phyloP scores from a whole-genome alignment of 2,329 filamentous ascomycete genomes.

The Exophiala calicioides region DNA sequence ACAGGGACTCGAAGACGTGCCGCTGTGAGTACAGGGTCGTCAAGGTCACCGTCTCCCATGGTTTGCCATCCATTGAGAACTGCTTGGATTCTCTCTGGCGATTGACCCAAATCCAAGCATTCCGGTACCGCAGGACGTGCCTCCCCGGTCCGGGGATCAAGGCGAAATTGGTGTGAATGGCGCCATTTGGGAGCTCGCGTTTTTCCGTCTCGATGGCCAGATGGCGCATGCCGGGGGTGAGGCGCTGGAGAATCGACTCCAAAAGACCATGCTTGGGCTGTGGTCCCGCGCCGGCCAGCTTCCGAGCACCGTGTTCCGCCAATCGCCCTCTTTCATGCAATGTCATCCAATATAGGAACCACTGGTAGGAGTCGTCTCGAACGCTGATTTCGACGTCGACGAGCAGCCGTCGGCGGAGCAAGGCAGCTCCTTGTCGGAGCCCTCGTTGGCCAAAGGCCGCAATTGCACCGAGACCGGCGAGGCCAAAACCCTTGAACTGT shows the following conservation, averaged over 20 bases:
- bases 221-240: slow-evolving; percentile 63
- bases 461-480: slow-evolving; percentile 82
- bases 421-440: slow-evolving; percentile 67
- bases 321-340: slow-evolving; percentile 69
- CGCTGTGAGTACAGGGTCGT: slow-evolving; percentile 89
- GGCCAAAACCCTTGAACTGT: slow-evolving; percentile 69
- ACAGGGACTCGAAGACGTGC: slow-evolving; percentile 86
- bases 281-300: slow-evolving; percentile 38
- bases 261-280: slow-evolving; percentile 43
- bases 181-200: slow-evolving; percentile 64
- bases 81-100: slow-evolving; percentile 69
- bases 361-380: slow-evolving; percentile 88
- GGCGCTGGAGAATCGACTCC: slow-evolving; percentile 56
- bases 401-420: slow-evolving; percentile 80
- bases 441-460: slow-evolving; percentile 79
- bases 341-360: slow-evolving; percentile 93
- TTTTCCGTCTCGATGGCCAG: slow-evolving; percentile 66
- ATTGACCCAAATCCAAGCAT: slow-evolving; percentile 83
- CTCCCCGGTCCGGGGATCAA: slow-evolving; percentile 88
- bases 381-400: slow-evolving; percentile 95
- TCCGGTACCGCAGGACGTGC: slow-evolving; percentile 82
- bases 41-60: slow-evolving; percentile 90
- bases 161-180: slow-evolving; percentile 76
- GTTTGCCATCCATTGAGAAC: slow-evolving; percentile 73
- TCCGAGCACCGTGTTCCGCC: slow-evolving; percentile 33